Conservation (phyloP, 805 yeast genomes). For the Torulaspora indica region DNA sequence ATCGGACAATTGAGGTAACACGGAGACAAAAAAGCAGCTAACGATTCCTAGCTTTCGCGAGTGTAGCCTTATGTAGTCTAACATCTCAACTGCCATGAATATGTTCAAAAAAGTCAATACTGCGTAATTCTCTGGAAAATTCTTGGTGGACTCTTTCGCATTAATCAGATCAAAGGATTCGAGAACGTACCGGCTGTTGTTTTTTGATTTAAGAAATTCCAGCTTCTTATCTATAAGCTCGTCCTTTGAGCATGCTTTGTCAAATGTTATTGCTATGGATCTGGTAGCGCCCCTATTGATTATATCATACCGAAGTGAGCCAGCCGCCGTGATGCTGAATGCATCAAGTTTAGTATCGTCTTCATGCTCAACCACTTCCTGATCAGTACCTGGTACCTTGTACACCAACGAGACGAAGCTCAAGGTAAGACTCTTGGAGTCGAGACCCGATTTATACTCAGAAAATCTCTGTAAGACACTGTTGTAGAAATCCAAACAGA, state of each 20-base stretch:
- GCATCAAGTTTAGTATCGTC: conserved; percentile 28
- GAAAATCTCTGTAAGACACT: conserved; percentile 36
- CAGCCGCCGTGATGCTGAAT: conserved; percentile 11
- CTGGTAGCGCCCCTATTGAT: conserved; percentile 30
- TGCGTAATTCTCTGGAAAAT: conserved; percentile 23
- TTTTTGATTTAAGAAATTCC: conserved; percentile 11
- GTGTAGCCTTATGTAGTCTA: conserved; percentile 19
- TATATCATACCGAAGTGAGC: conserved; percentile 19
- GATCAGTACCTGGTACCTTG: conserved; percentile 27
- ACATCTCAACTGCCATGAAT: conserved; percentile 27
- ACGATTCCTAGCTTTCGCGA: conserved; percentile 8
- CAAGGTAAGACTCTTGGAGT: conserved; percentile 39
- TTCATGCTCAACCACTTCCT: conserved; percentile 19
- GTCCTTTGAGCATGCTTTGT: conserved; percentile 10
- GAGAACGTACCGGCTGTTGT: conserved; percentile 27
- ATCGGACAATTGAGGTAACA: conserved; percentile 5
- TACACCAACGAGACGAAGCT: conserved; percentile 35
- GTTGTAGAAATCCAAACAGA: conserved; percentile 39
- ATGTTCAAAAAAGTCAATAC: conserved; percentile 28
- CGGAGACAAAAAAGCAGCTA: conserved; percentile 20
- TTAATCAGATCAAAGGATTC: conserved; percentile 28
- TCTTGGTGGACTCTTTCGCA: conserved; percentile 15
- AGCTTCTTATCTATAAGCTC: conserved; percentile 16
- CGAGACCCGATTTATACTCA: conserved; percentile 36
- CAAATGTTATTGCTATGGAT: conserved; percentile 25